These are phyloP conservation scores for Lentinula sp. DNA, from an alignment of 768 basidiomycete genomes.

Conservation along the genomic window DNA sequence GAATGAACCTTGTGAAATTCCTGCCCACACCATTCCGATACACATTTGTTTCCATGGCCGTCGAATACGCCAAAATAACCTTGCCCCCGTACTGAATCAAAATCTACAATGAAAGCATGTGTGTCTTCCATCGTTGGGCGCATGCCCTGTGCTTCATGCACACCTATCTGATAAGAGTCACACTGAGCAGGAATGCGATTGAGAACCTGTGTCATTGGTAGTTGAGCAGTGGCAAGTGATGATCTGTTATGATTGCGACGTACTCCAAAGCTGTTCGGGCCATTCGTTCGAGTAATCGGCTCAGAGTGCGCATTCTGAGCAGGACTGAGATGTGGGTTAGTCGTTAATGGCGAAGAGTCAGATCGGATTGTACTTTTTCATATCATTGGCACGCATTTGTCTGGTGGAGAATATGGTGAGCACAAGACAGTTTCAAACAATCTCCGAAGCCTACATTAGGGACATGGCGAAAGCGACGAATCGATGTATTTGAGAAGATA, in stretches of 20 bases:
- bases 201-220: slow-evolving; percentile 25
- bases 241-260: slow-evolving; percentile 11
- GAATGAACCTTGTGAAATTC: slow-evolving; percentile 60
- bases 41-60: slow-evolving; percentile 75
- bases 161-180: slow-evolving; percentile 39
- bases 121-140: slow-evolving; percentile 74
- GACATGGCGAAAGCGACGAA: not conserved
- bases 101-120: slow-evolving; percentile 73
- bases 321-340: not conserved
- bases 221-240: not conserved
- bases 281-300: slow-evolving; percentile 39
- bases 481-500: not conserved
- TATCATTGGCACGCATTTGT: not conserved
- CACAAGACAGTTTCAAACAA: not conserved
- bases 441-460: not conserved
- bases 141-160: slow-evolving; percentile 56
- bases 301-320: slow-evolving; percentile 38
- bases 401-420: not conserved
- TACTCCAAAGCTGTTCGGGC: slow-evolving; percentile 46
- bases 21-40: slow-evolving; percentile 79
- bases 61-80: slow-evolving; percentile 82
- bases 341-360: not conserved
- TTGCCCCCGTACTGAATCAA: slow-evolving; percentile 64
- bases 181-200: slow-evolving; percentile 42
- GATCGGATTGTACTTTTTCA: not conserved